Evolutionary conservation across 2,329 filamentous ascomycete genomes (phyloP).

Genomic region (Penicillium thymicola): DNA sequence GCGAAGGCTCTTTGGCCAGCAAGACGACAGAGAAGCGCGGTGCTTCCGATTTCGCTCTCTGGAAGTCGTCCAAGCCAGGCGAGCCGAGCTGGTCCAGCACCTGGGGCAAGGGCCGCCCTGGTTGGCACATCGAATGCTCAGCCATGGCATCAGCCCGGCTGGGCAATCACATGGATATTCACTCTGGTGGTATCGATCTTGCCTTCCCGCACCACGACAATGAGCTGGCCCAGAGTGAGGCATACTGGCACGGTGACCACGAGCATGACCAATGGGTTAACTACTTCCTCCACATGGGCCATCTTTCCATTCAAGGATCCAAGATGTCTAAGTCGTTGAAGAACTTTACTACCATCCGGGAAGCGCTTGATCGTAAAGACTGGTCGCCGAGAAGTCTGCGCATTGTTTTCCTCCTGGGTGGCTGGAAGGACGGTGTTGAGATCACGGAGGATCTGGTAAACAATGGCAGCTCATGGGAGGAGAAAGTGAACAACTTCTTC

Average conservation of each 20-base stretch:
- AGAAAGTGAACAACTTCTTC: slow-evolving; percentile 70
- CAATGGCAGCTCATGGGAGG: slow-evolving; percentile 74
- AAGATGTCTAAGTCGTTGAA: slow-evolving; percentile 97
- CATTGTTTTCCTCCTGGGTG: slow-evolving; percentile 81
- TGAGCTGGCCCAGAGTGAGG: slow-evolving; percentile 84
- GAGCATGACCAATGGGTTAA: slow-evolving; percentile 74
- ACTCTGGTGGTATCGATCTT: slow-evolving; percentile 88
- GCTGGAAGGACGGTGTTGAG: slow-evolving; percentile 88
- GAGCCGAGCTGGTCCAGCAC: slow-evolving; percentile 86
- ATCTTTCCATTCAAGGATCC: slow-evolving; percentile 79
- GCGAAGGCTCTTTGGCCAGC: slow-evolving; percentile 73
- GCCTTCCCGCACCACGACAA: slow-evolving; percentile 93
- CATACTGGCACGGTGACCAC: slow-evolving; percentile 61
- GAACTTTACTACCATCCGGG: slow-evolving; percentile 91
- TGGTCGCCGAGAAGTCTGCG: slow-evolving; percentile 79
- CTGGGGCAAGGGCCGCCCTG: slow-evolving; percentile 84
- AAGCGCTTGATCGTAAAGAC: slow-evolving; percentile 65
- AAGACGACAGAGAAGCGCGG: slow-evolving; percentile 66
- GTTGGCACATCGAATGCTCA: slow-evolving; percentile 97
- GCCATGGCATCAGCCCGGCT: slow-evolving; percentile 92
- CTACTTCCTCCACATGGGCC: slow-evolving; percentile 94
- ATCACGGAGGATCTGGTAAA: slow-evolving; percentile 80
- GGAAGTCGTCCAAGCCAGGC: slow-evolving; percentile 88
- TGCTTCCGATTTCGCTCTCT: slow-evolving; percentile 82
- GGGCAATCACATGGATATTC: slow-evolving; percentile 82